Percentiles rank a stretch among this genome's conserved stretches.
Evolutionary conservation across 345 rosid species (phyloP).

Genomic region (Salix purpurea): DNA sequence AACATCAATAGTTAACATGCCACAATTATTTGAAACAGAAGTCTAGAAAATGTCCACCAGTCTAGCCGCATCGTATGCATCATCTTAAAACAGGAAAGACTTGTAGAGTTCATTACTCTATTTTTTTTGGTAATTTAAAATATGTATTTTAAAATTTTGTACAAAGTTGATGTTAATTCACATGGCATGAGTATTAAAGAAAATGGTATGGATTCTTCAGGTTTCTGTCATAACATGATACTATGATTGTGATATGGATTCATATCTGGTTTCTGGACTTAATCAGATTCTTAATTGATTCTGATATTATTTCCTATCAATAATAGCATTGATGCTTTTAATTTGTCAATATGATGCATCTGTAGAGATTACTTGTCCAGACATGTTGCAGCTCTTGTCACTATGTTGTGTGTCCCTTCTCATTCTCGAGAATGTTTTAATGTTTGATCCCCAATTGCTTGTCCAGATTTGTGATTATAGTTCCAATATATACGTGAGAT

Average conservation of each 20-base stretch:
- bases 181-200: neutral
- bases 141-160: neutral
- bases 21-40: neutral
- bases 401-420: neutral
- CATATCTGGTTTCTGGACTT: neutral
- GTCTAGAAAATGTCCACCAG: neutral
- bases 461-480: neutral
- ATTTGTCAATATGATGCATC: neutral
- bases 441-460: neutral
- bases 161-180: neutral
- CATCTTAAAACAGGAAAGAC: neutral
- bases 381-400: neutral
- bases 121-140: neutral
- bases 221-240: neutral
- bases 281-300: neutral
- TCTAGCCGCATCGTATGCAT: neutral
- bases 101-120: neutral
- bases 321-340: neutral
- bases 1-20: neutral
- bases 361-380: neutral
- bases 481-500: conserved; percentile 4
- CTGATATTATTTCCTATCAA: neutral
- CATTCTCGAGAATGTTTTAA: neutral
- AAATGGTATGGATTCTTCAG: neutral
- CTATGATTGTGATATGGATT: neutral